phyloP scores from a whole-genome alignment of 495 filamentous ascomycete species.

The Recurvomyces mirabilis region DNA sequence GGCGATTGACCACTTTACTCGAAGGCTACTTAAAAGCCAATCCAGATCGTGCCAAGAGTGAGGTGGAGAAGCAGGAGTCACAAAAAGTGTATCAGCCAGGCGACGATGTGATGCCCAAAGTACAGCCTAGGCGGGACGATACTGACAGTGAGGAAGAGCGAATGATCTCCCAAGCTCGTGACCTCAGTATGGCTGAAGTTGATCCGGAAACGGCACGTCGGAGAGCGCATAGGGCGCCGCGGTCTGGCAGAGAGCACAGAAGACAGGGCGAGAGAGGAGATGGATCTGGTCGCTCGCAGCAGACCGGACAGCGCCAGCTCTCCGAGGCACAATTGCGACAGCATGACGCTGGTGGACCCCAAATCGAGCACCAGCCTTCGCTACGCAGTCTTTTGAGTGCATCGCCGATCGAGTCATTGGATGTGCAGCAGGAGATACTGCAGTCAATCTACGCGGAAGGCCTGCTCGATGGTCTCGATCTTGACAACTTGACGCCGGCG shows the following conservation, averaged over 20 bases:
- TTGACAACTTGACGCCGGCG: conserved; percentile 62
- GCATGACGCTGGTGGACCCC: conserved; percentile 31
- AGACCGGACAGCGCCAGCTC: no score
- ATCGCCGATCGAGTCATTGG: conserved; percentile 58
- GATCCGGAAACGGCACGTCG: conserved; percentile 32
- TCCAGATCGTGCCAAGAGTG: conserved; percentile 54
- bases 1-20: conserved; percentile 68
- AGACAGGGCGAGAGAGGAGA: conserved; percentile 20
- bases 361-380: conserved; percentile 75
- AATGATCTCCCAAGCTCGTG: conserved; percentile 57
- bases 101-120: conserved; percentile 56
- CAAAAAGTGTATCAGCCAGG: conserved; percentile 61
- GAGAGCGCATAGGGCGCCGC: conserved; percentile 26
- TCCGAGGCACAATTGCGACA: conserved; percentile 9
- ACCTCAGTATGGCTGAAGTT: conserved; percentile 59
- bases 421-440: conserved; percentile 79
- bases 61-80: conserved; percentile 61
- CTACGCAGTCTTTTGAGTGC: conserved; percentile 69
- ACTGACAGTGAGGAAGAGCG: conserved; percentile 51
- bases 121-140: conserved; percentile 38
- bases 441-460: conserved; percentile 83
- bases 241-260: conserved; percentile 33
- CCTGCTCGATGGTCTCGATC: conserved; percentile 70
- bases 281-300: not conserved
- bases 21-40: conserved; percentile 69